These are phyloP conservation scores for Acephala macrosclerotiorum DNA, from an alignment of 2,329 filamentous ascomycete species.

Conservation along the genomic window DNA sequence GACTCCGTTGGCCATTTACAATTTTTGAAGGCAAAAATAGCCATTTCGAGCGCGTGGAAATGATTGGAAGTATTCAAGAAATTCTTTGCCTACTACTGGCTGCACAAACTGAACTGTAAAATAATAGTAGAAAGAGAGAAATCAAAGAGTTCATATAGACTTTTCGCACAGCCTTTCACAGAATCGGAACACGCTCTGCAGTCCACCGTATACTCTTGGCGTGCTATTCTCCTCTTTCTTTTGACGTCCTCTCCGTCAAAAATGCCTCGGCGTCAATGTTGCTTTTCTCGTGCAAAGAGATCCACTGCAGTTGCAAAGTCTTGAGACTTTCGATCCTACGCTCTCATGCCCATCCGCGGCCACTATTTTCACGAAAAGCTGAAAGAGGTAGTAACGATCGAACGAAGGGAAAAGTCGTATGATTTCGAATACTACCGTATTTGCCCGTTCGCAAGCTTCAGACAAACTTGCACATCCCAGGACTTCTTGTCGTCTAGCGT, in stretches of 20 bases:
- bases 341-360: no score
- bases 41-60: constrained; percentile 12
- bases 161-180: constrained; percentile 26
- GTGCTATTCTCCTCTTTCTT: constrained; percentile 13
- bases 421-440: constrained; percentile 24
- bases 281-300: constrained; percentile 21
- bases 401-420: constrained; percentile 20
- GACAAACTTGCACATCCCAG: constrained; percentile 28
- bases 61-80: constrained; percentile 13
- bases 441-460: constrained; percentile 27
- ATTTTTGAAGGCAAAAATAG: constrained; percentile 9
- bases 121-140: constrained; percentile 8
- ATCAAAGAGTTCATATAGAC: constrained; percentile 11
- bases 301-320: constrained; percentile 22
- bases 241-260: constrained; percentile 21
- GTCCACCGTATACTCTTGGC: constrained; percentile 15
- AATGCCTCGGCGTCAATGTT: constrained; percentile 30
- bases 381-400: constrained; percentile 17
- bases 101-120: constrained; percentile 15
- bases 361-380: no score
- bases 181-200: constrained; percentile 25
- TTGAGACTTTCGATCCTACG: no score
- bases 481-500: constrained; percentile 25
- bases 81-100: constrained; percentile 17
- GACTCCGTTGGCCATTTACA: no score